A percentile compares a stretch with the other conserved stretches of the same genome.
These are phyloP conservation scores for Purpureocillium lavendulum DNA, from an alignment of 2,329 filamentous ascomycete genomes.

Conservation along the genomic window DNA sequence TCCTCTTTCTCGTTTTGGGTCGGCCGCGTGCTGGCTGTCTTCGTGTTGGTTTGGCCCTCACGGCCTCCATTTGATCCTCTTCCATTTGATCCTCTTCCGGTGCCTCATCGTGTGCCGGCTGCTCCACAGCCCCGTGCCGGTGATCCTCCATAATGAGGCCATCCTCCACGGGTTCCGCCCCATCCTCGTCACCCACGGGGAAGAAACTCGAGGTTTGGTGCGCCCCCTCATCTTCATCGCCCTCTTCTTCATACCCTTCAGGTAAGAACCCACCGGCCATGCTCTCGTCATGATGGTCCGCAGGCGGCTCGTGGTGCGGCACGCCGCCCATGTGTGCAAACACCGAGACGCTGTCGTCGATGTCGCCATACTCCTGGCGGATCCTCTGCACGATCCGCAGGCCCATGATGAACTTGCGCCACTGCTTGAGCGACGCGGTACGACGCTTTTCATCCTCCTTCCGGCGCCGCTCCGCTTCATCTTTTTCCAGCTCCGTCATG, in stretches of 20 bases:
- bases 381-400: conserved; percentile 75
- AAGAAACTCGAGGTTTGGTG: conserved; percentile 38
- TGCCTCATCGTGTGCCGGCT: background rate
- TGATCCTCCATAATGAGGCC: conserved; percentile 25
- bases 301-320: conserved; percentile 8
- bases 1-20: conserved; percentile 2
- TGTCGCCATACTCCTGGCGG: conserved; percentile 64
- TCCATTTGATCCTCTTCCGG: background rate
- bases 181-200: conserved; percentile 35
- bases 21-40: background rate
- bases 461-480: conserved; percentile 64
- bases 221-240: conserved; percentile 21
- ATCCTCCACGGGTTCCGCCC: conserved; percentile 22
- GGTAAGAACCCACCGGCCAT: conserved; percentile 55
- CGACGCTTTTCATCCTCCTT: conserved; percentile 80
- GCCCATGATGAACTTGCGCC: conserved; percentile 83
- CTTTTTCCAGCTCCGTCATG: conserved; percentile 69
- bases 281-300: conserved; percentile 33
- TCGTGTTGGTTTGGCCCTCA: background rate
- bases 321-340: conserved; percentile 38
- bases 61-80: background rate
- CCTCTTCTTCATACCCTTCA: conserved; percentile 44
- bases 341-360: conserved; percentile 42
- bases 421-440: conserved; percentile 63
- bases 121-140: background rate